These are phyloP conservation scores for Andrographis paniculata DNA, from an alignment of 305 asterid genomes.

Conservation along the genomic window DNA sequence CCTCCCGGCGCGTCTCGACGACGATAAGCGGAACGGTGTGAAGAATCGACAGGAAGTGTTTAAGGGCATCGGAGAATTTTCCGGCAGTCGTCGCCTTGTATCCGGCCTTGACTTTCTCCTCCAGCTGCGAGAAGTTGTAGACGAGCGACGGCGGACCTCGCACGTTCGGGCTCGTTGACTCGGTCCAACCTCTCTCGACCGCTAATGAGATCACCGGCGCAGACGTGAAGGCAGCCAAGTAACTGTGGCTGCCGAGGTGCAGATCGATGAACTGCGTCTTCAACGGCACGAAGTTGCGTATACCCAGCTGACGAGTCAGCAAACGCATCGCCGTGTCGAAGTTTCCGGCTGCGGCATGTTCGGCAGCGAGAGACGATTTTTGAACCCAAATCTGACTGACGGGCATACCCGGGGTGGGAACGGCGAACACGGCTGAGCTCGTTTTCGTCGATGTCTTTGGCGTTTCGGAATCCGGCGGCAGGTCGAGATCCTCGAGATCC, in stretches of 20 bases:
- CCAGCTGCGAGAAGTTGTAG: constrained; percentile 61
- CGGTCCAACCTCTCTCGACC: constrained; percentile 74
- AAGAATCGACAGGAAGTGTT: constrained; percentile 50
- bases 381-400: constrained; percentile 39
- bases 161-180: constrained; percentile 65
- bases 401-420: constrained; percentile 51
- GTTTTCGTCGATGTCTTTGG: constrained; percentile 28
- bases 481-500: constrained; percentile 37
- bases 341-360: constrained; percentile 53
- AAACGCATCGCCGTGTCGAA: constrained; percentile 49
- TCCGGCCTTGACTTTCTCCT: constrained; percentile 70
- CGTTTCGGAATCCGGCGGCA: constrained; percentile 31
- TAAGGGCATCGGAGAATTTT: constrained; percentile 69
- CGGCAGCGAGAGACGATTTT: constrained; percentile 51
- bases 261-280: constrained; percentile 36
- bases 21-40: constrained; percentile 73
- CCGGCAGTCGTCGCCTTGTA: constrained; percentile 79
- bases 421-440: constrained; percentile 22
- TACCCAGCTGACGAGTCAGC: constrained; percentile 45
- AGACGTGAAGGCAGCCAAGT: constrained; percentile 58
- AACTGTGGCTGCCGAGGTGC: constrained; percentile 69
- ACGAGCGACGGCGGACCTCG: constrained; percentile 78
- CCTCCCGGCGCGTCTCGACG: constrained; percentile 81
- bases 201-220: constrained; percentile 61
- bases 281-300: constrained; percentile 33